Percentiles rank a stretch among this genome's conserved stretches.
These are phyloP conservation scores for Madurella fahalii DNA, from an alignment of 2,329 filamentous ascomycete genomes.

Conservation along the genomic window DNA sequence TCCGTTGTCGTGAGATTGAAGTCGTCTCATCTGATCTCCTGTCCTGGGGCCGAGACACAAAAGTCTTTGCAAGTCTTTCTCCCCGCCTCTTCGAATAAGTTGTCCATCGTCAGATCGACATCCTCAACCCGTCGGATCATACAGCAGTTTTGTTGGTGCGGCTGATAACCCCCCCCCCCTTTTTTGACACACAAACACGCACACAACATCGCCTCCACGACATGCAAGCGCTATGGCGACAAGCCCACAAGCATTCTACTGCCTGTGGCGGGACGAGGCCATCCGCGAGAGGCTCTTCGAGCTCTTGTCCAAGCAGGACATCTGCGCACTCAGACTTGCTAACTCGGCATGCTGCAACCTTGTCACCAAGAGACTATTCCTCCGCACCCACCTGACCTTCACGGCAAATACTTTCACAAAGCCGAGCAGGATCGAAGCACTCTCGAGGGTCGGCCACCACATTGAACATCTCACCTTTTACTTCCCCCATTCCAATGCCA, in stretches of 20 bases:
- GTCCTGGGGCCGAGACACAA: background rate
- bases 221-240: constrained; percentile 52
- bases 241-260: constrained; percentile 48
- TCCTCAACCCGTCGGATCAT: background rate
- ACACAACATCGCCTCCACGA: constrained; percentile 7
- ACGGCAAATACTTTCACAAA: constrained; percentile 71
- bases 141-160: background rate
- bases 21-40: background rate
- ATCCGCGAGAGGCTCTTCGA: constrained; percentile 50
- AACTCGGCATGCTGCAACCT: constrained; percentile 68
- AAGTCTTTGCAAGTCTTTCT: background rate
- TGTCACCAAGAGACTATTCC: constrained; percentile 66
- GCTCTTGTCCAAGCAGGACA: constrained; percentile 46
- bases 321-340: constrained; percentile 60
- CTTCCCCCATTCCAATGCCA: constrained; percentile 71
- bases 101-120: background rate
- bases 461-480: constrained; percentile 74
- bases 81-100: background rate
- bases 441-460: constrained; percentile 73
- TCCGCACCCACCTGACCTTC: constrained; percentile 66
- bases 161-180: background rate
- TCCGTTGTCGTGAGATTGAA: background rate
- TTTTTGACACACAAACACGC: background rate
- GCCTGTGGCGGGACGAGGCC: constrained; percentile 50
- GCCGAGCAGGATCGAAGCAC: constrained; percentile 65